Base-by-base conservation (phyloP, 2,329 filamentous ascomycete species). In the Talaromyces sp. region DNA sequence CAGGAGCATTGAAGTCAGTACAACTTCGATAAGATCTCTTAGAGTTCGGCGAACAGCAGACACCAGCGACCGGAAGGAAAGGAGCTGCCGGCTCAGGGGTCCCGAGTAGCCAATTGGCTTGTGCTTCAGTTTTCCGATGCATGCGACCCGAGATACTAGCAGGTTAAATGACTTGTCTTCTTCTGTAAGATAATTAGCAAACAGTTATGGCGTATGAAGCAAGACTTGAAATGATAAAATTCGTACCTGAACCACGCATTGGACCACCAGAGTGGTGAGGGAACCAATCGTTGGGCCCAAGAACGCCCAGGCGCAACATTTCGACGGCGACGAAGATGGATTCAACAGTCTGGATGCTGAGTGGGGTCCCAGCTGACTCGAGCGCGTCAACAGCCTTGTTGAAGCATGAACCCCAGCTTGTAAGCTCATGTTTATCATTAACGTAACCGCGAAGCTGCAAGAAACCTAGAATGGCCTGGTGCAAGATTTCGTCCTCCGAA, bases 91-190 rank as follows among this genome's bases (percentile, higher is more conserved):
- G 80, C 92, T 96, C 1, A 99, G 83, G 1, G 95, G 93, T 0
- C 95, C 95, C 1, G 93, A 97, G 76, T 97, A 99, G 32, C 95
- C 95, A 67, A 93, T 93, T 3, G 85, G 83, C 68, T 91, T 85
- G 73, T 99, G 95, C 33, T 88, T 86, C 64, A 98, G 82, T 70
- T 90, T 91, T 57, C 92, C 85, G 62, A 98, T 81, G 58, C 90
- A 92, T 15, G 93, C 91, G 64, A 93, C 89, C 44, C 95, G 89
- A 67, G 92, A 95, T 69, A 98, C 87, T 52, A 99, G 83, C 60
- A 95, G 83, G 52, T 92, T 87, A 69, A 88, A 89, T 33, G 84
- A 82, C 72, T 90, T 92, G 66, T 96, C 92, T 47, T 90, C 86
- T 4, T 90, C 90, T 72, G 73, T 77, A 51, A 82, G 82, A 55